Evolutionary conservation across 495 filamentous ascomycete genomes (phyloP).

Genomic region (Venustampulla echinocandica): DNA sequence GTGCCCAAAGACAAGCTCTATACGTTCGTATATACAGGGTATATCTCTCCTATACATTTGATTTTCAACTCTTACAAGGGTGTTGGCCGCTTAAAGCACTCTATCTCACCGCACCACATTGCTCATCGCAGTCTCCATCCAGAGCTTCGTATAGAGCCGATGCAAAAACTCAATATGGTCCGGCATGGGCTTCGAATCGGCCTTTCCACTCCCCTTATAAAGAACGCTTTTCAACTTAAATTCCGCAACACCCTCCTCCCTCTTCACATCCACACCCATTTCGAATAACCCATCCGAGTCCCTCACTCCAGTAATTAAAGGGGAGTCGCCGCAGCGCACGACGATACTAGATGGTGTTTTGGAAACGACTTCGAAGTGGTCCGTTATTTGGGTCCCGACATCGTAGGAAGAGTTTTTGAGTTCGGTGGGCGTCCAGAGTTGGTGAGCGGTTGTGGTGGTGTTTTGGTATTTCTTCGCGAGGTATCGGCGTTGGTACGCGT

Average conservation of each 20-base stretch:
- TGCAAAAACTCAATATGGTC: constrained; percentile 48
- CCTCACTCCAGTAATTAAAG: constrained; percentile 45
- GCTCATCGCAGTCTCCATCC: constrained; percentile 47
- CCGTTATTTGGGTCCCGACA: constrained; percentile 56
- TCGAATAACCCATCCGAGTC: constrained; percentile 62
- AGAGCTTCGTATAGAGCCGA: constrained; percentile 54
- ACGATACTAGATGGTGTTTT: constrained; percentile 52
- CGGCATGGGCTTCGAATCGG: constrained; percentile 41
- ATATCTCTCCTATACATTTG: too few relatives aligned
- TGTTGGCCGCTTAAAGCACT: too few relatives aligned
- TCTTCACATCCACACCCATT: constrained; percentile 54
- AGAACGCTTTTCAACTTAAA: constrained; percentile 53
- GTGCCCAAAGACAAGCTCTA: too few relatives aligned
- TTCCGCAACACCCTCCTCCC: constrained; percentile 45
- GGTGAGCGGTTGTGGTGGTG: constrained; percentile 45
- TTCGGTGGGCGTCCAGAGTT: constrained; percentile 54
- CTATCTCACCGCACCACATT: constrained; percentile 14
- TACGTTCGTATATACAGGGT: too few relatives aligned
- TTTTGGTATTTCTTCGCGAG: constrained; percentile 53
- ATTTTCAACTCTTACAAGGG: too few relatives aligned
- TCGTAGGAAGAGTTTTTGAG: constrained; percentile 48
- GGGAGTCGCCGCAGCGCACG: constrained; percentile 60
- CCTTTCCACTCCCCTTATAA: constrained; percentile 40
- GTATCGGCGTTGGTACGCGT: constrained; percentile 51
- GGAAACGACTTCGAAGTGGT: constrained; percentile 70